phyloP scores from a whole-genome alignment of 352 stramenopile species.

The Pythium volutum region DNA sequence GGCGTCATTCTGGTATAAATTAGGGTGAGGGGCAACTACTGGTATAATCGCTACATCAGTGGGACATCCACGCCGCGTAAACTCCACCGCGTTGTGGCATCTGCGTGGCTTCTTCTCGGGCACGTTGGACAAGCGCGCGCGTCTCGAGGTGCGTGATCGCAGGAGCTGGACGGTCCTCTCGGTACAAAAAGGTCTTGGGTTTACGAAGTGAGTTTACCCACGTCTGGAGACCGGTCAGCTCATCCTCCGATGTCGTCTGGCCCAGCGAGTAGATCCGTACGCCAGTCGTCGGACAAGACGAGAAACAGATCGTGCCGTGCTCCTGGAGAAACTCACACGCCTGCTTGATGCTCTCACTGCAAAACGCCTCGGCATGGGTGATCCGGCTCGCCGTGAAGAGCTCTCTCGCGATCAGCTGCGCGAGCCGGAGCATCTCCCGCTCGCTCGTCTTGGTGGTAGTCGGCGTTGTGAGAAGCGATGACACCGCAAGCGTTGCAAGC shows the following conservation, averaged over 20 bases:
- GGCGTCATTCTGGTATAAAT: too few species aligned
- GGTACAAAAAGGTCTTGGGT: constrained; percentile 45
- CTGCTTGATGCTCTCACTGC: constrained; percentile 76
- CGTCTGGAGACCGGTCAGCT: constrained; percentile 33
- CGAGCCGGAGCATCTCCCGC: constrained; percentile 45
- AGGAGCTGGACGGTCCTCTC: constrained; percentile 26
- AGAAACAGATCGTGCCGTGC: constrained; percentile 34
- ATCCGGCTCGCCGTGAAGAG: constrained; percentile 44
- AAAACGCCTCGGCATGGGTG: constrained; percentile 62
- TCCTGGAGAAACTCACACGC: constrained; percentile 63
- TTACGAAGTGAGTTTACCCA: constrained; percentile 47
- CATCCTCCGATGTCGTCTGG: neutral
- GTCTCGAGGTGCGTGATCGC: constrained; percentile 31
- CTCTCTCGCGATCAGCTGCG: constrained; percentile 53
- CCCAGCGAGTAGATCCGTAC: constrained; percentile 28
- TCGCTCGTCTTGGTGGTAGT: constrained; percentile 22
- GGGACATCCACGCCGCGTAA: constrained; percentile 35
- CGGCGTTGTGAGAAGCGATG: constrained; percentile 49
- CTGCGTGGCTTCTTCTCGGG: constrained; percentile 31
- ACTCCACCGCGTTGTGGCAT: constrained; percentile 18
- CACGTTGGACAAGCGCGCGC: constrained; percentile 29
- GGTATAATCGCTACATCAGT: too few species aligned
- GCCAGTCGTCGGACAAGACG: constrained; percentile 27
- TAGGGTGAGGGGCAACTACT: too few species aligned
- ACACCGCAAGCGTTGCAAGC: constrained; percentile 51